Evolutionary conservation across 257 asterid species (phyloP), one percentile per base, ranked within the genome.

Genomic region (Solanum pennellii): DNA sequence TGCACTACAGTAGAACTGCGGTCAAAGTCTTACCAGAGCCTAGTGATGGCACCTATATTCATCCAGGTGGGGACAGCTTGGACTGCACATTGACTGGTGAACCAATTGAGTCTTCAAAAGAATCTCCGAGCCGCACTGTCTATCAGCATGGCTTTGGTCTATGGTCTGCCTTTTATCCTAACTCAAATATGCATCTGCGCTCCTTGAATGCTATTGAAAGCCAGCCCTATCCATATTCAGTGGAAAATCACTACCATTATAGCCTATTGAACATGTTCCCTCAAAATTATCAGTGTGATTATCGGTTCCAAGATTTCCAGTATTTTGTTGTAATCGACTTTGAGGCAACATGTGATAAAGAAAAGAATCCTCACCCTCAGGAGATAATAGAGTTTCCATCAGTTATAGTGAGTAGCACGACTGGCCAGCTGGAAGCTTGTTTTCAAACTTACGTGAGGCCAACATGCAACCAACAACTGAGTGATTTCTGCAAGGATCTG

Each of bases 321-420:
- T 93, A 92, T 90, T 95, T 96, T 74, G 96, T 95, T 37, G 98
- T 96, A 83, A 94, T 96, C 31, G 98, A 96, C 90, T 95, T 96
- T 84, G 98, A 96, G 94, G 98, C 98, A 56, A 96, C 99, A 7
- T 96, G 99, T 60, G 98, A 96, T 89, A 95, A 89, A 90, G 98
- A 89, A 80, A 94, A 90, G 76, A 91, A 83, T 88, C 97, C 96
- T 71, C 91, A 92, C 86, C 99, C 99, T 4, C 99, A 96, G 90
- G 99, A 96, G 94, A 96, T 96, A 87, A 96, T 96, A 82, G 99
- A 96, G 91, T 96, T 96, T 90, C 98, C 99, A 82, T 92, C 99
- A 77, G 99, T 96, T 15, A 92, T 96, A 86, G 98, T 96, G 83
- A 95, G 88, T 91, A 91, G 97, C 90, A 41, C 85, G 77, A 94